phyloP scores from a whole-genome alignment of 768 basidiomycete genomes.

The Kwoniella newhampshirensis region DNA sequence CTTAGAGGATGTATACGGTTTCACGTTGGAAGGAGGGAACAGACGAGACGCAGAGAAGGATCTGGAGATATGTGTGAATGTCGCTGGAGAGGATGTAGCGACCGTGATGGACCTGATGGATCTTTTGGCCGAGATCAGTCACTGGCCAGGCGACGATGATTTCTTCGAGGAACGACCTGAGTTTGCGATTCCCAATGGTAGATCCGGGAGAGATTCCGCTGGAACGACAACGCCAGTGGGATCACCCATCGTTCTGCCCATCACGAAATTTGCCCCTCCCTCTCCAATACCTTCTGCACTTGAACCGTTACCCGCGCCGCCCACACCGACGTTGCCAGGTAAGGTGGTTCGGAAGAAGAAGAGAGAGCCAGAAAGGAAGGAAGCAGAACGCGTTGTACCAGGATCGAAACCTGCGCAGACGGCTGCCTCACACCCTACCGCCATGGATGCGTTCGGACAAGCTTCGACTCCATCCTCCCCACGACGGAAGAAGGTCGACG shows the following conservation, averaged over 20 bases:
- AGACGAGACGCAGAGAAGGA: slow-evolving; percentile 20
- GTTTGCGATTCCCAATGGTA: background rate
- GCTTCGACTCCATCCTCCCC: slow-evolving; percentile 10
- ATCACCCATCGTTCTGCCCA: background rate
- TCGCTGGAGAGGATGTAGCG: slow-evolving; percentile 38
- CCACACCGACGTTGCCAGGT: slow-evolving; percentile 6
- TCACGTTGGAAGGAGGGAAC: slow-evolving; percentile 13
- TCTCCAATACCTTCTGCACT: too few species aligned
- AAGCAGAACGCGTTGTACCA: slow-evolving; percentile 22
- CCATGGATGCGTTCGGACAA: slow-evolving; percentile 29
- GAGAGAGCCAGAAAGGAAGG: background rate
- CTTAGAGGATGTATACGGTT: slow-evolving; percentile 43
- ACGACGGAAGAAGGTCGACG: background rate
- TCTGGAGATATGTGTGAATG: slow-evolving; percentile 40
- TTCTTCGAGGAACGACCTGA: slow-evolving; percentile 14
- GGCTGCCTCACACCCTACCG: slow-evolving; percentile 22
- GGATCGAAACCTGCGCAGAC: slow-evolving; percentile 26
- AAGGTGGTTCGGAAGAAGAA: slow-evolving; percentile 15
- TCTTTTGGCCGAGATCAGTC: slow-evolving; percentile 37
- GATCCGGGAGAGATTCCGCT: background rate
- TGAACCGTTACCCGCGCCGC: background rate
- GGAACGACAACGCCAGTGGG: background rate
- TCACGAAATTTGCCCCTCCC: background rate
- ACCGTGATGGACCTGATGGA: slow-evolving; percentile 47
- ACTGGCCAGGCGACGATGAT: slow-evolving; percentile 35